These are phyloP conservation scores for Warburgia ugandensis DNA, from an alignment of 164 flowering plant species.

Conservation along the genomic window DNA sequence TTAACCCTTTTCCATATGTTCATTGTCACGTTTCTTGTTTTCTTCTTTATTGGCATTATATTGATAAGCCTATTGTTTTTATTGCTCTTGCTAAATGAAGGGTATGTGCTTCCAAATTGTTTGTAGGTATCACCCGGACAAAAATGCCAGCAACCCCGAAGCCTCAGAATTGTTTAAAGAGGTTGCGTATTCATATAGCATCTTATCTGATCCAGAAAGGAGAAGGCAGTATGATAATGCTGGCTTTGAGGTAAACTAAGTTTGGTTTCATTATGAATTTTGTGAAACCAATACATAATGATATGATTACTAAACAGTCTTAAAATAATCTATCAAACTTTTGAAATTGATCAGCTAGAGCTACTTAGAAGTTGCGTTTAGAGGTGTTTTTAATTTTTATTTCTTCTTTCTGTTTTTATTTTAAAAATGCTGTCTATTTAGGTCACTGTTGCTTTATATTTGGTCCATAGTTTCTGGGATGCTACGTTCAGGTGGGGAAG, in stretches of 20 bases:
- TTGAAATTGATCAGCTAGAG: too few relatives aligned
- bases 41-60: neutral
- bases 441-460: too few relatives aligned
- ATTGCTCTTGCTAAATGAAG: too few relatives aligned
- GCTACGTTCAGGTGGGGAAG: too few relatives aligned
- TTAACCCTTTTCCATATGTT: neutral
- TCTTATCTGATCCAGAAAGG: conserved; percentile 66
- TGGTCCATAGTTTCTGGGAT: too few relatives aligned
- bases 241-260: conserved; percentile 24
- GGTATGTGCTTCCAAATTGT: conserved; percentile 1
- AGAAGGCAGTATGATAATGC: conserved; percentile 28
- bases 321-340: too few relatives aligned
- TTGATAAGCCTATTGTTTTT: too few relatives aligned
- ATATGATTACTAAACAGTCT: neutral
- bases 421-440: too few relatives aligned
- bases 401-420: too few relatives aligned
- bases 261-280: neutral
- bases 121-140: conserved; percentile 39
- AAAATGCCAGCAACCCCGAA: conserved; percentile 62
- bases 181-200: conserved; percentile 68
- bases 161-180: conserved; percentile 72
- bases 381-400: too few relatives aligned
- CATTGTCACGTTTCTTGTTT: neutral
- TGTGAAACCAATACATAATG: neutral
- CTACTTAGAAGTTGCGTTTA: too few relatives aligned